A percentile compares a stretch with the other conserved stretches of the same genome.
Evolutionary conservation across 176 grass and related monocot species (phyloP).

Genomic region (Aegilops speltoides): DNA sequence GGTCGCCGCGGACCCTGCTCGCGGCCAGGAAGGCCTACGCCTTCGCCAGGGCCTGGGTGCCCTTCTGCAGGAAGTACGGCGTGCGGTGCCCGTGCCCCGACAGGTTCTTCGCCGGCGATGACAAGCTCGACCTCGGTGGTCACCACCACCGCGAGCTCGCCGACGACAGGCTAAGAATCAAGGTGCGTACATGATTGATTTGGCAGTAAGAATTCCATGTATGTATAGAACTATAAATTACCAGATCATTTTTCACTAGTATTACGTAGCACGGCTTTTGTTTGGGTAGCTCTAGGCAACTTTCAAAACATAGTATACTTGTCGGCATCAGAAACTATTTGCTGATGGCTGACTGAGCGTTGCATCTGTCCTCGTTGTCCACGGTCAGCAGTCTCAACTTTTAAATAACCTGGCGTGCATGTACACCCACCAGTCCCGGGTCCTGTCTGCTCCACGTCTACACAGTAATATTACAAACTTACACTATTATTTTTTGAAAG

Average conservation of each 20-base stretch:
- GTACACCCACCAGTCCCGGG: no score
- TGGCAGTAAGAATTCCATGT: background rate
- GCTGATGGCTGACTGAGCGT: background rate
- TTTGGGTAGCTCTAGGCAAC: no score
- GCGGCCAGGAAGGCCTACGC: conserved; percentile 43
- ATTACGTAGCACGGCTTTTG: no score
- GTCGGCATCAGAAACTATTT: no score
- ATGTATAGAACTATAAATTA: background rate
- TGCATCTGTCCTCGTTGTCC: no score
- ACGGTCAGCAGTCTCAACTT: no score
- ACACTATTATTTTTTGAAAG: no score
- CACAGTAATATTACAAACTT: no score
- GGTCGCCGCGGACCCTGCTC: conserved; percentile 51
- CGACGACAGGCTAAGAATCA: conserved; percentile 28
- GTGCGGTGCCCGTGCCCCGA: conserved; percentile 44
- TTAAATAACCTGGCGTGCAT: no score
- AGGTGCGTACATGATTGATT: conserved; percentile 23
- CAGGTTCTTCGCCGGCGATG: conserved; percentile 27
- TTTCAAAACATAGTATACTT: no score
- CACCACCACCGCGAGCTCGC: background rate
- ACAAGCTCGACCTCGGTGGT: background rate
- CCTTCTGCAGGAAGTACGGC: conserved; percentile 53
- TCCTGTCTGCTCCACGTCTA: no score
- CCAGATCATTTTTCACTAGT: background rate
- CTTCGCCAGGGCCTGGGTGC: conserved; percentile 67